A percentile compares a stretch with the other conserved stretches of the same genome.
Conservation (phyloP, 1,284 basidiomycete species). For the Rugosomyces carneus region DNA sequence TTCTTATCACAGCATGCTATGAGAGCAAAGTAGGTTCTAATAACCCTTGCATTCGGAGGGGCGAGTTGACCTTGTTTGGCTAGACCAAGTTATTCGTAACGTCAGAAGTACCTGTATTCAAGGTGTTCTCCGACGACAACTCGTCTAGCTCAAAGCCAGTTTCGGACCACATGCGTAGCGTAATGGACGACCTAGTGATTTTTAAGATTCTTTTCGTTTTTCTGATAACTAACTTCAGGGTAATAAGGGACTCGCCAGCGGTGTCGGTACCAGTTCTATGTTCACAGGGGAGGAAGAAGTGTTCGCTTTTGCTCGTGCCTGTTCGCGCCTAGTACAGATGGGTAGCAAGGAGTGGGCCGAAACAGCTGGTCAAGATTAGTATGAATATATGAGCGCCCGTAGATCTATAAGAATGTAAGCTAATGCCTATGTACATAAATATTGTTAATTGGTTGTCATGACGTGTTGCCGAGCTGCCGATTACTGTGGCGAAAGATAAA, state of each 20-base stretch:
- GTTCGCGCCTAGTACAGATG: slow-evolving; percentile 89
- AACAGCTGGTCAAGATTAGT: slow-evolving; percentile 37
- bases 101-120: slow-evolving; percentile 84
- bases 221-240: background rate
- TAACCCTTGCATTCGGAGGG: background rate
- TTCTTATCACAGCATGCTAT: slow-evolving; percentile 62
- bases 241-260: slow-evolving; percentile 65
- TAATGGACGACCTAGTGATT: slow-evolving; percentile 87
- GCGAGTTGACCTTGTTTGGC: background rate
- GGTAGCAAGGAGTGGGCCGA: slow-evolving; percentile 82
- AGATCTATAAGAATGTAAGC: too few relatives aligned
- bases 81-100: slow-evolving; percentile 87
- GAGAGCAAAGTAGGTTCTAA: slow-evolving; percentile 65
- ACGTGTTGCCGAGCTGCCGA: too few relatives aligned
- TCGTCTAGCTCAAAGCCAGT: slow-evolving; percentile 34
- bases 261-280: slow-evolving; percentile 79
- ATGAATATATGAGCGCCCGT: too few relatives aligned
- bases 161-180: slow-evolving; percentile 78
- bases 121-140: slow-evolving; percentile 80
- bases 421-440: too few relatives aligned
- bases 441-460: too few relatives aligned
- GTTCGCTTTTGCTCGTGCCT: slow-evolving; percentile 92
- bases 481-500: too few relatives aligned
- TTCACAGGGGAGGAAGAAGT: slow-evolving; percentile 93
- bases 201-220: background rate